A percentile compares a stretch with the other conserved stretches of the same genome.
These are phyloP conservation scores for Fusarium odoratissimum DNA, from an alignment of 2,329 filamentous ascomycete genomes.

Conservation along the genomic window DNA sequence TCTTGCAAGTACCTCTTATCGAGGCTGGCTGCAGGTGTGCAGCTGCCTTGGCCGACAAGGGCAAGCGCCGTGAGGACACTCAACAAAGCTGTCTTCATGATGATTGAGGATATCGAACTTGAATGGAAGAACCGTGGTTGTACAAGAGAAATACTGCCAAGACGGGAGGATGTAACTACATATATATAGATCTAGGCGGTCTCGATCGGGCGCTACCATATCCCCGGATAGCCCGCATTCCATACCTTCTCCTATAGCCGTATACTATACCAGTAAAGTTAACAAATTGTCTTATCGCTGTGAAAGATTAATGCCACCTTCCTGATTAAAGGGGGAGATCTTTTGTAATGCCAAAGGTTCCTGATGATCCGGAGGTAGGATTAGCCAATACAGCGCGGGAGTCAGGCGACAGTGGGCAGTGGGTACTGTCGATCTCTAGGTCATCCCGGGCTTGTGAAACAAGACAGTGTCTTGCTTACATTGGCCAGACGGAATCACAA, in stretches of 20 bases:
- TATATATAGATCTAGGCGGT: not conserved
- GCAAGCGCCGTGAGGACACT: not conserved
- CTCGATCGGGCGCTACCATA: not conserved
- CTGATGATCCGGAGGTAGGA: not conserved
- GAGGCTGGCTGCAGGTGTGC: not conserved
- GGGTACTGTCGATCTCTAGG: not conserved
- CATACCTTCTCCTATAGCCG: not conserved
- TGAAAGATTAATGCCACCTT: not conserved
- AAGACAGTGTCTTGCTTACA: not conserved
- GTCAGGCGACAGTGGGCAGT: not conserved
- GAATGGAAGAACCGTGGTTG: not conserved
- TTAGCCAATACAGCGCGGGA: not conserved
- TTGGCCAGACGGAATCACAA: accelerated
- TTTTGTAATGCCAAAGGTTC: conserved; percentile 13
- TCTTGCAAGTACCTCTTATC: not conserved
- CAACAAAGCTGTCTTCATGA: not conserved
- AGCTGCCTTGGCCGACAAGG: not conserved
- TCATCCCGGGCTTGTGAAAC: not conserved
- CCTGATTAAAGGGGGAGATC: conserved; percentile 3
- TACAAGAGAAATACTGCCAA: accelerated
- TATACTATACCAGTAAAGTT: not conserved
- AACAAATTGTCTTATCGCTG: not conserved
- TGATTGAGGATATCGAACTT: not conserved
- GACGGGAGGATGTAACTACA: not conserved
- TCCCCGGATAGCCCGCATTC: not conserved